Base-by-base conservation (phyloP, 352 stramenopile species). In the Pythium sukuiense region DNA sequence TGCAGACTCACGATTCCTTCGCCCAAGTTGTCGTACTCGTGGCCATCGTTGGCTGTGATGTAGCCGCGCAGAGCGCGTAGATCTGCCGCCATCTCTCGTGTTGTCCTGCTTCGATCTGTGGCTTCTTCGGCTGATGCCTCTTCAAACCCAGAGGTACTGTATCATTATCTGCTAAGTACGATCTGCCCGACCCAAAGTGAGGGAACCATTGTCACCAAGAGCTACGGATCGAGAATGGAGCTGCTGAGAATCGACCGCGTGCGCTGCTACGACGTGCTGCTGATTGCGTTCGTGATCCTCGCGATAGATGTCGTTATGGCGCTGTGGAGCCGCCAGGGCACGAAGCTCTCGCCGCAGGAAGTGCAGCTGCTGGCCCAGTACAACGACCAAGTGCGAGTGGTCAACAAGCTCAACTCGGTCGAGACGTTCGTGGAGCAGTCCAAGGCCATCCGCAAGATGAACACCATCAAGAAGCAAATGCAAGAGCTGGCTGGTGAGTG, bases 1-100 rank as follows among this genome's bases (percentile, higher is more conserved):
- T 98, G 95, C 58, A 99, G 81, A 63, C 93, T 89, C 20, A 99
- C 85, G 16, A 98, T 85, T 20, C 89, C 92, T 24, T 96, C 81
- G 4, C 89, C 79, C 0, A 98, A 71, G 32, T 81, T 82, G 37
- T 90, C 81, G 72, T 97, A 98, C 72, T 97, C 82, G 41, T 76
- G 70, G 57, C 77, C 87, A 72, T 97, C 90, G 76, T 89, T 95
- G 37, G 88, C 90, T 55, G 73, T 92, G 52, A 97, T 76, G 75
- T 94, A 97, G 55, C 69, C 35, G 64, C 87, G 83, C 39, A 97
- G 69, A 32, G 77, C 74, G 24, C 76, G 76, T 74, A 96, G 75
- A 64, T 96, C 86, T 26, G 80, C 65, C 60, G 85, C 71, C 87
- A 96, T 96, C 32, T 61, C n/a, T 16, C 55, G 63, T 3, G 49